These are phyloP conservation scores for Lepiota venenata DNA, from an alignment of 768 basidiomycete genomes.

Conservation along the genomic window DNA sequence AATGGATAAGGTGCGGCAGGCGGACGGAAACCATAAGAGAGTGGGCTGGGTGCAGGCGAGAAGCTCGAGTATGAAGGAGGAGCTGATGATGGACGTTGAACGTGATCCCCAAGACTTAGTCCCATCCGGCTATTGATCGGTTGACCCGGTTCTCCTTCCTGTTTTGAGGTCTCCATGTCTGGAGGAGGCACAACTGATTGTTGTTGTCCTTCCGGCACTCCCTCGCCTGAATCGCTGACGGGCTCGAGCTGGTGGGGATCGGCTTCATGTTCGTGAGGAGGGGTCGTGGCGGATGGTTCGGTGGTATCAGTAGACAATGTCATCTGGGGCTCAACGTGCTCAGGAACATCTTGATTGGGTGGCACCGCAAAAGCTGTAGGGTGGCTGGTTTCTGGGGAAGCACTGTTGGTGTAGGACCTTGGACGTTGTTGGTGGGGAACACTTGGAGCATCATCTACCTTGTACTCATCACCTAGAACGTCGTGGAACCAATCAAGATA, in stretches of 20 bases:
- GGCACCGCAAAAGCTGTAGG: background rate
- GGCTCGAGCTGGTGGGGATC: background rate
- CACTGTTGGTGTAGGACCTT: background rate
- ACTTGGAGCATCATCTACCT: background rate
- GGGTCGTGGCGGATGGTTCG: background rate
- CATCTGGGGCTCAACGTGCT: background rate
- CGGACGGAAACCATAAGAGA: background rate
- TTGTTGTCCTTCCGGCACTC: background rate
- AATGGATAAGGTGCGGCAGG: background rate
- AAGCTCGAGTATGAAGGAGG: conserved; percentile 3
- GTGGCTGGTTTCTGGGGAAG: background rate
- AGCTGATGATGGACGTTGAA: conserved; percentile 3
- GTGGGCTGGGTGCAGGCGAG: conserved; percentile 6
- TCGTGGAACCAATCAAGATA: conserved; percentile 45
- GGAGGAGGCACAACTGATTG: too few species aligned
- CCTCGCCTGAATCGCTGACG: background rate
- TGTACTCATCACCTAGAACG: conserved; percentile 22
- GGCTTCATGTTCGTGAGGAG: background rate
- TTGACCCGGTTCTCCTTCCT: background rate
- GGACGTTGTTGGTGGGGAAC: background rate
- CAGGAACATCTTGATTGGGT: background rate
- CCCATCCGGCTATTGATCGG: too few species aligned
- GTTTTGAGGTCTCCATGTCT: background rate
- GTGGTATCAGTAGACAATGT: background rate
- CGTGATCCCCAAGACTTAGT: background rate